These are phyloP conservation scores for Solanum arcanum DNA, from an alignment of 257 asterid genomes.

Conservation along the genomic window DNA sequence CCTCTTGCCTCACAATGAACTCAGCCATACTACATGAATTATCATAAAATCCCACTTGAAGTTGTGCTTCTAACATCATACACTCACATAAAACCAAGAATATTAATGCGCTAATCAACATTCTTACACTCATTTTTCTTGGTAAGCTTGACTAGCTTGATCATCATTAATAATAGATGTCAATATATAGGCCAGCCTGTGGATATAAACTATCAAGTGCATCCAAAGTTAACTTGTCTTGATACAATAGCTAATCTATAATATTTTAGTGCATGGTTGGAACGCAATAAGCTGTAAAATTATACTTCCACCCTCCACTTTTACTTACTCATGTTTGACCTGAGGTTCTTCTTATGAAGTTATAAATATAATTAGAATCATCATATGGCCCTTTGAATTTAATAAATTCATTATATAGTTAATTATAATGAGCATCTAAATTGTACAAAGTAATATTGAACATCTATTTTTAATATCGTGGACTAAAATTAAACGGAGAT, in stretches of 20 bases:
- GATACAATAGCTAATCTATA: neutral
- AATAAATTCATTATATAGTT: too few relatives aligned
- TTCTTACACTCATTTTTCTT: slow-evolving; percentile 17
- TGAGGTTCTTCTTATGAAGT: too few relatives aligned
- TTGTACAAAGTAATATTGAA: neutral
- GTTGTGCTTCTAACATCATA: slow-evolving; percentile 31
- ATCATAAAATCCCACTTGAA: slow-evolving; percentile 45
- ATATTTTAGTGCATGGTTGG: slow-evolving; percentile 22
- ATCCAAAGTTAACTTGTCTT: neutral
- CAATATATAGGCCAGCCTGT: neutral
- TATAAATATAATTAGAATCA: too few relatives aligned
- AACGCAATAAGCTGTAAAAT: slow-evolving; percentile 24
- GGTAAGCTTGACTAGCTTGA: neutral
- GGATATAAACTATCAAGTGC: neutral
- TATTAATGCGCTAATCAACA: neutral
- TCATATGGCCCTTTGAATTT: neutral
- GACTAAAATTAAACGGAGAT: neutral
- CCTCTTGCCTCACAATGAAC: slow-evolving; percentile 46
- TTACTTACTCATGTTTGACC: neutral
- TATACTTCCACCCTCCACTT: neutral
- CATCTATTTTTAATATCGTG: neutral
- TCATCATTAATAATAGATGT: neutral
- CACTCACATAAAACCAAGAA: slow-evolving; percentile 4
- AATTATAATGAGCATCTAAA: neutral
- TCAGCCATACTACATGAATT: slow-evolving; percentile 42